These are phyloP conservation scores for Entamoeba histolytica DNA, from an alignment of 208 protist species.

Conservation along the genomic window DNA sequence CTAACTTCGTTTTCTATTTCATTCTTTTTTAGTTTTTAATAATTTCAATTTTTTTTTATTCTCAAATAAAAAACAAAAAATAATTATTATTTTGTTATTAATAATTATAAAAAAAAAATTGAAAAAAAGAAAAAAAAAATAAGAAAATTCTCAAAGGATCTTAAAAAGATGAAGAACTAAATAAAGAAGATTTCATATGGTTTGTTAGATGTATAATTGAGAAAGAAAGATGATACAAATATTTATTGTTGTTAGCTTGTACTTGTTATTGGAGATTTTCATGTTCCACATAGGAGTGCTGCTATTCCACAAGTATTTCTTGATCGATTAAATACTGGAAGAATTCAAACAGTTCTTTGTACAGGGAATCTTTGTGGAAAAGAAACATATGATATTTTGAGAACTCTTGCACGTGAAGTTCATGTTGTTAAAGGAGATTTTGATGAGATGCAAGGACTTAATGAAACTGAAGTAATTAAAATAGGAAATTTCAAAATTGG, in stretches of 20 bases:
- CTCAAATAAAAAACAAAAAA: too few species aligned
- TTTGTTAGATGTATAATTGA: too few species aligned
- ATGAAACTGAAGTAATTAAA: conserved; percentile 64
- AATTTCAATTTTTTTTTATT: too few species aligned
- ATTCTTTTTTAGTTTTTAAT: too few species aligned
- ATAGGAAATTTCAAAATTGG: conserved; percentile 85
- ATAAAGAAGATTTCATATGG: too few species aligned
- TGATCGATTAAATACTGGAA: conserved; percentile 68
- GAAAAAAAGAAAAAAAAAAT: too few species aligned
- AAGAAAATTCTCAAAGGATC: too few species aligned
- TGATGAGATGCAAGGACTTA: conserved; percentile 51
- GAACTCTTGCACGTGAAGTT: conserved; percentile 67
- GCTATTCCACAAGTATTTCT: conserved; percentile 73
- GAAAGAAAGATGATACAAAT: too few species aligned
- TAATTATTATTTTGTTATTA: too few species aligned
- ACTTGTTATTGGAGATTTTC: conserved; percentile 88
- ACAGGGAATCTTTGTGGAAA: conserved; percentile 85
- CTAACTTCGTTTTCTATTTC: too few species aligned
- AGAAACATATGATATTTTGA: conserved; percentile 75
- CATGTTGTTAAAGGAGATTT: conserved; percentile 81
- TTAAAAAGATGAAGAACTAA: too few species aligned
- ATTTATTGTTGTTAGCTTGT: conserved; percentile 41
- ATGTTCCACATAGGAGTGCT: conserved; percentile 75
- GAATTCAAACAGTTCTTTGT: conserved; percentile 82
- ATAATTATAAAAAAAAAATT: too few species aligned